Base-by-base conservation (phyloP, 2,329 filamentous ascomycete species). In the Colletotrichum sojae region DNA sequence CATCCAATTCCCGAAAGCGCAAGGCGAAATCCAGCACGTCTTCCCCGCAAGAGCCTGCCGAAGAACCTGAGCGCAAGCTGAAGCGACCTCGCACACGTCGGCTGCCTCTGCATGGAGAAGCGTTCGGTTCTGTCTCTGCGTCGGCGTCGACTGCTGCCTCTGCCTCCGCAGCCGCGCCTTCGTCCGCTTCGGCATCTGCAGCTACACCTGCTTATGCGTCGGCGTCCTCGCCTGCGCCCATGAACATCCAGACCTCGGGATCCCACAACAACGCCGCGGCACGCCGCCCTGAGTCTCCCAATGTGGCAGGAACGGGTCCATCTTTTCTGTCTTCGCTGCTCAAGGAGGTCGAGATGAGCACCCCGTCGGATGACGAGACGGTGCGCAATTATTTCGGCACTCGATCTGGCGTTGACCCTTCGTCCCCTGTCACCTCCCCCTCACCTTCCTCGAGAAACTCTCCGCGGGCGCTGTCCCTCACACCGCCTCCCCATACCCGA, bases 271-370 rank as follows among this genome's bases (percentile, higher is more conserved):
- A 69, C 27, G 57, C 70, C 25, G 36, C 64, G 16, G 10, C 57
- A 16, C 63, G 39, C 36, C 60, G 45, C 40, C 46, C 52, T n/a
- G 62, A 52, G 52, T 70, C 36, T 36, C 67, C 59, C 70, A 60
- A 71, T 71, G 43, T 72, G 70, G 72, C 57, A 72, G 66, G 72
- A 83, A 46, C 86, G 84, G 31, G 88, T 87, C 93, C 94, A 8
- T 95, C 93, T 6, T 95, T 98, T 76, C 85, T 98, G 8, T 93
- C 94, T 25, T 95, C 94, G 0, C 84, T 98, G 6, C 83, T 98
- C 57, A 94, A 93, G 77, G 95, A 98, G 79, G 94, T 98, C 1
- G 94, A 97, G 71, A 88, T 86, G 79, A 86, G 85, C 79, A 79
- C 86, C 63, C 80, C 83, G 3, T 87, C 87, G 0, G 89, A 91